Base-by-base conservation (phyloP, 192 early-diverging fungal species). In the Coemansia sp. region DNA sequence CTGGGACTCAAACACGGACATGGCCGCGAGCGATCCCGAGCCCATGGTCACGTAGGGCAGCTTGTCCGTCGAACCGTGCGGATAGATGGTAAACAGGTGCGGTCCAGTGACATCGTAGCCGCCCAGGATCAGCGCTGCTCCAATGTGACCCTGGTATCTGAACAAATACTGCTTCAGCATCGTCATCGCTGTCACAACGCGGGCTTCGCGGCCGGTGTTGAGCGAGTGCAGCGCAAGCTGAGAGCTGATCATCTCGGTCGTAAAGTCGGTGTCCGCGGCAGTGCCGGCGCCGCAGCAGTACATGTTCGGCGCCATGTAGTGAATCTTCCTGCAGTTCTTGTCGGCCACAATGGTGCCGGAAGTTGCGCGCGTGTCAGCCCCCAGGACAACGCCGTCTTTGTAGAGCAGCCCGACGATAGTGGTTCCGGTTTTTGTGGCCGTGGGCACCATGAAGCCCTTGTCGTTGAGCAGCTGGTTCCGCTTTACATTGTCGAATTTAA, bases 271-370 rank as follows among this genome's bases (percentile, higher is more conserved):
- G 81, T 99, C 96, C 20, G 96, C 96, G n/a, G 96, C 96, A 12
- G 96, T 99, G 60, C 96, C 94, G 21, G 94, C 96, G 52, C 96
- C 94, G 64, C 92, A 93, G 78, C 94, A 97, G 81, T 95, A 88
- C 84, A 95, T 94, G 78, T 99, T 99, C 56, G 94, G 94, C 34
- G 93, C 90, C 40, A 99, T 66, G 63, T 94, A 96, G 81, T 96
- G 94, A 51, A 99, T 94, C 82, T 99, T 99, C 79, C 91, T 85
- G 78, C 94, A 97, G 79, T 99, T 97, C 80, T 99, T 99, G 82
- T 99, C 94, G 1, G 91, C 91, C 8, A 99, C 94, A 62, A 95
- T 97, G 19, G 94, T 82, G 17, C 92, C 96, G 29, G 83, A 83
- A 8, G 96, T 99, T 22, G 96, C 92, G 66, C 96, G 87, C 9